Conservation (phyloP, 2,329 filamentous ascomycete species). For the Cylindrodendrum hubeiense region DNA sequence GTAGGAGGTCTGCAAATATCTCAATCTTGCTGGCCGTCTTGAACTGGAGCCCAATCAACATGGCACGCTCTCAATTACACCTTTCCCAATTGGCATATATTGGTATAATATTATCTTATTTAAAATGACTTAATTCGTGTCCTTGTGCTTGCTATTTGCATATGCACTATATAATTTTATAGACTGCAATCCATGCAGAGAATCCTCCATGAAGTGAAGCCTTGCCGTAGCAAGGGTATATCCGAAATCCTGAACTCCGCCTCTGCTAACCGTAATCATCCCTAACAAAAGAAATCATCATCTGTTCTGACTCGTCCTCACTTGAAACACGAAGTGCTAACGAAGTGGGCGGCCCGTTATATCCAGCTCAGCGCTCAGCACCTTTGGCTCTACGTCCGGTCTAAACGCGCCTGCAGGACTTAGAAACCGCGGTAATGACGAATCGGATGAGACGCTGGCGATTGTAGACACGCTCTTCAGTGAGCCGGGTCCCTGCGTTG, state of each 20-base stretch:
- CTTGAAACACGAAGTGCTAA: neutral
- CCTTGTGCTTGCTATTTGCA: neutral
- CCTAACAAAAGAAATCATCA: neutral
- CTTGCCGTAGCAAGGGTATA: neutral
- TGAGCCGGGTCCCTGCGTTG: neutral
- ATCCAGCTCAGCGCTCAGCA: neutral
- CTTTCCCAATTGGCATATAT: neutral
- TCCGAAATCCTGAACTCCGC: neutral
- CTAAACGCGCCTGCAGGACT: neutral
- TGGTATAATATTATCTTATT: no score
- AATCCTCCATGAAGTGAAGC: neutral
- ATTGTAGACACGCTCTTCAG: neutral
- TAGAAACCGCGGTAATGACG: neutral
- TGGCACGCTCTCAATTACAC: neutral
- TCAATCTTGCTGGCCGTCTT: neutral
- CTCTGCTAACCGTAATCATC: no score
- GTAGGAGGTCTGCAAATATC: conserved; percentile 9
- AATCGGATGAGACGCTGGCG: neutral
- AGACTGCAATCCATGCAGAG: neutral
- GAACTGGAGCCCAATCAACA: neutral
- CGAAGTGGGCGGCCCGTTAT: neutral
- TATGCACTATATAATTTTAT: neutral
- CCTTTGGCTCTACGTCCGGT: neutral
- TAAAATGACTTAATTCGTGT: neutral
- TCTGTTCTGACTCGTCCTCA: neutral